Conservation (phyloP, 805 yeast genomes). For the Candida awuae region DNA sequence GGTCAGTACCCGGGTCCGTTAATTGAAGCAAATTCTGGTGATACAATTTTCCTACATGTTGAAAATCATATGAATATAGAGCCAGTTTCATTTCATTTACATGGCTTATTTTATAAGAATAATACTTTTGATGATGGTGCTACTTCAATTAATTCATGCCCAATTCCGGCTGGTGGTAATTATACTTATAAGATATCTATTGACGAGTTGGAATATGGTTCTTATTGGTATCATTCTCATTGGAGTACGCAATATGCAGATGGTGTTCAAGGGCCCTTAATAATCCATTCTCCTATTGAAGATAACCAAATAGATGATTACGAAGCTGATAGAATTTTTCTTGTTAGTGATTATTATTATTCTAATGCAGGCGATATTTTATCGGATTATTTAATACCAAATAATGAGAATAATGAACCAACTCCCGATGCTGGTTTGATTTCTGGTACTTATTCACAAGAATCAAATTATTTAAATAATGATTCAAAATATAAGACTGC, state of each 20-base stretch:
- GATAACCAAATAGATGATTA: constrained; percentile 26
- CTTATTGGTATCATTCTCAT: constrained; percentile 24
- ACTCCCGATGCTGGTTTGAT: constrained; percentile 21
- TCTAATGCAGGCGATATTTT: constrained; percentile 17
- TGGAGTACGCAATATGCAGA: constrained; percentile 20
- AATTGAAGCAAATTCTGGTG: constrained; percentile 18
- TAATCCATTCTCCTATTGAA: constrained; percentile 16
- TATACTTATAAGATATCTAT: constrained; percentile 16
- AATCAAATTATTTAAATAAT: constrained; percentile 9
- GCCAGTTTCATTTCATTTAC: constrained; percentile 19
- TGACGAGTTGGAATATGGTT: constrained; percentile 16
- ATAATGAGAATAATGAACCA: constrained; percentile 21
- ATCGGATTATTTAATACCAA: constrained; percentile 13
- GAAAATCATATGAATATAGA: constrained; percentile 12
- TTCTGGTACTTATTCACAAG: constrained; percentile 18
- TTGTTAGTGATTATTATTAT: constrained; percentile 46
- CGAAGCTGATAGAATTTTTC: constrained; percentile 39
- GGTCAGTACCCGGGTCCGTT: constrained; percentile 20
- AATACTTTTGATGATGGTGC: constrained; percentile 21
- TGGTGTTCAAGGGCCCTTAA: constrained; percentile 20
- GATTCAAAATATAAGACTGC: constrained; percentile 6
- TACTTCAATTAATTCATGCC: constrained; percentile 17
- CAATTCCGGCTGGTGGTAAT: constrained; percentile 14
- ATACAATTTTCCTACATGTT: constrained; percentile 16
- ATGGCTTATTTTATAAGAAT: constrained; percentile 17